Evolutionary conservation across 1,284 basidiomycete species (phyloP), one percentile per base, ranked within the genome.

Genomic region (Tilletia horrida): DNA sequence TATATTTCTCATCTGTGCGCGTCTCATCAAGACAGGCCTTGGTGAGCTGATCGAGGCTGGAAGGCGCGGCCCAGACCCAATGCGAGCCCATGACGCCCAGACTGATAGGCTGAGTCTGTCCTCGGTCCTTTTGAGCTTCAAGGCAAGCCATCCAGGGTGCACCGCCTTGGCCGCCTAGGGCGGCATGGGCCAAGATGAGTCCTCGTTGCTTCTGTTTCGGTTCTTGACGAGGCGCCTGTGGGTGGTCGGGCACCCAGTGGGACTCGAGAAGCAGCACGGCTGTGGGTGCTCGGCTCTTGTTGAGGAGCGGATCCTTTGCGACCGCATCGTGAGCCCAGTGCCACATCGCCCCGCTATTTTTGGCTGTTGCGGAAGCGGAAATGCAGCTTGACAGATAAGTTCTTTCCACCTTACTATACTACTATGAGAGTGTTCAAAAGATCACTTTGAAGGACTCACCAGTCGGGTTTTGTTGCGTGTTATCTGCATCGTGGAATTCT

Each of bases 41-140:
- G 0, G 73, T 73, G 45, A 76, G 67, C 21, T 66, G 52, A 21
- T 52, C 42, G 21, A 76, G 63, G 2, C 66, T 52, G 4, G 50
- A 63, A 1, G 73, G 73, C 14, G 75, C 75, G 1, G 73, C 68
- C 73, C 73, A 74, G 11, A 74, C 63, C 74, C 74, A 76, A 40
- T 76, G 74, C 42, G 66, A 68, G 0, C 74, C 74, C 73, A 74
- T 74, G 14, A 76, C 74, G 23, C 73, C 73, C 21, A 69, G 62
- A 18, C 68, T 69, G 16, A 59, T 29, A 2, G 55, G 29, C 29
- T 29, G 50, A 52, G n/a, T 35, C 35, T 29, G 13, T 59, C 55
- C 31, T 21, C 27, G 9, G 27, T 13, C 25, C 8, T 50, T 50
- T 44, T 29, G 44, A 13, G 48, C 29, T 23, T 64, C 63, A 9